Evolutionary conservation across 148 eudicot genomes (phyloP), one percentile per base, ranked within the genome.

Genomic region (Fagopyrum homotropicum): DNA sequence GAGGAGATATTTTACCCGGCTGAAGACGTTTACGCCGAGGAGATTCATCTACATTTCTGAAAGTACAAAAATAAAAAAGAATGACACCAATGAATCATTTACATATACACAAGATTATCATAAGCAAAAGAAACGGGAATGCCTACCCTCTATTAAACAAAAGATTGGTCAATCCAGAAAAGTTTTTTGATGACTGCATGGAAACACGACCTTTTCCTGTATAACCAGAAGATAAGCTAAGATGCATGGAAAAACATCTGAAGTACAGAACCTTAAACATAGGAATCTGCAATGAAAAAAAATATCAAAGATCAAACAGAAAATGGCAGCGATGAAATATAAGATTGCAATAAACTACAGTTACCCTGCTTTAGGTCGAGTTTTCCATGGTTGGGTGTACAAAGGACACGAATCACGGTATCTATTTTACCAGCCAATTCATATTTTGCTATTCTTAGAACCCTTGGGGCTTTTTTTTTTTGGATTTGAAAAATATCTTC

Each of bases 1-100:
- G 79, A 56, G 99, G 97, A 76, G 99, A 95, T 71, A 95, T 43
- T 81, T 89, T 89, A 73, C 99, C 99, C 40, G 93, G 99, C 78
- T 63, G 83, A 50, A 95, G 77, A 82, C 82, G 89, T 77, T 83
- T 87, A 3, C 87, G 89, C 59, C 80, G 83, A 75, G 84, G 81
- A 52, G 82, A 57, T 72, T 87, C 96, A 55, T 88, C 89, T 46
- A 74, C 69, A 79, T 84, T 83, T 80, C 97, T 91, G 88, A 78
- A 52, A 75, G 72, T 4, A 17, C 26, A 59, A 22, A 59, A 45
- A 9, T 1, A 35, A 8, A 9, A 6, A 72, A 11, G 11, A 30
- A 5, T 16, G 56, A 72, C 35, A 29, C 75, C 22, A 10, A 51
- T n/a, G 55, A 10, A 50, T 52, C 47, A 55, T 30, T 29, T 12